These are phyloP conservation scores for Balakata baccata DNA, from an alignment of 345 rosid genomes.

Conservation along the genomic window DNA sequence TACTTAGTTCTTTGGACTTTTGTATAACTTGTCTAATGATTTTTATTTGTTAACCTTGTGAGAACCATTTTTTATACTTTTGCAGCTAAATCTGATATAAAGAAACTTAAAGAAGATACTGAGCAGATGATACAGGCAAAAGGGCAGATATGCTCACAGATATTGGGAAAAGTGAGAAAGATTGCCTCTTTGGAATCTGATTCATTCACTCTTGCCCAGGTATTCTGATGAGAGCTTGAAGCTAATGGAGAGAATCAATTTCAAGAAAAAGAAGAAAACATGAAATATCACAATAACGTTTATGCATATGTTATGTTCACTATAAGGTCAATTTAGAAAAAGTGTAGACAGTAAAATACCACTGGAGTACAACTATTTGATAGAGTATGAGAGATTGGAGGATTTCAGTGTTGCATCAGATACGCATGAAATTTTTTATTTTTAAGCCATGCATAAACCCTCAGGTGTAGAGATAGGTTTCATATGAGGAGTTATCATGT, in stretches of 20 bases:
- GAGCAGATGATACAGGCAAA: conserved; percentile 48
- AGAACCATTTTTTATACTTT: not conserved
- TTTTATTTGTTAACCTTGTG: not conserved
- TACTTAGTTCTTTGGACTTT: not conserved
- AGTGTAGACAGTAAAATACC: not conserved
- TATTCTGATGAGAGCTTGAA: conserved; percentile 5
- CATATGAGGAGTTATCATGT: conserved; percentile 1
- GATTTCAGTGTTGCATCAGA: not conserved
- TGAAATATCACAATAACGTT: not conserved
- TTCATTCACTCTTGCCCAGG: conserved; percentile 62
- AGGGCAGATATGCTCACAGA: conserved; percentile 56
- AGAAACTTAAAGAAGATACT: conserved; percentile 45
- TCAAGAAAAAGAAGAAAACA: not conserved
- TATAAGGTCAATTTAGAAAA: not conserved
- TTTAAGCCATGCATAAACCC: not conserved
- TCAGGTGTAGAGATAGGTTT: not conserved
- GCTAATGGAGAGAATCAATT: not conserved
- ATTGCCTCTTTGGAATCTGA: conserved; percentile 52
- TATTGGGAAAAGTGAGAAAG: conserved; percentile 56
- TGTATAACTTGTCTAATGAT: not conserved
- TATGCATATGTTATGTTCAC: not conserved
- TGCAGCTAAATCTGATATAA: conserved; percentile 50
- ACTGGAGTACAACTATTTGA: not conserved
- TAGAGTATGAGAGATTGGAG: not conserved
- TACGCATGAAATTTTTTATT: not conserved